Percentiles rank a stretch among this genome's conserved stretches.
Evolutionary conservation across 345 rosid species (phyloP).

Genomic region (Eucalyptus rudis): DNA sequence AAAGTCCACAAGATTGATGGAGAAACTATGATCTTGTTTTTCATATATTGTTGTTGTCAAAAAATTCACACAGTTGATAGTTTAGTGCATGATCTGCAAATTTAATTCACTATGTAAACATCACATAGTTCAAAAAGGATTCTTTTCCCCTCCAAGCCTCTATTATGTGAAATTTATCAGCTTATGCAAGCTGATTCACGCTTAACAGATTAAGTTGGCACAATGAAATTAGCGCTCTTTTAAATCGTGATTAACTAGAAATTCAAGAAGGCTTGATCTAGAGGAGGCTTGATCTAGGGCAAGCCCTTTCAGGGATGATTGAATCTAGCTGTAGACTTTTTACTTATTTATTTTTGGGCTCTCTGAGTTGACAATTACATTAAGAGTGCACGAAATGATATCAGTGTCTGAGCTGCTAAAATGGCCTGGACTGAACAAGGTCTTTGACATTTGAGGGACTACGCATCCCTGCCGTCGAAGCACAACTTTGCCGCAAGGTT

Average conservation of each 20-base stretch:
- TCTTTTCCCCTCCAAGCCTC: background rate
- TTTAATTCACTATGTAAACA: background rate
- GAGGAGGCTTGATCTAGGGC: background rate
- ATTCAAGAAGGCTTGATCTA: background rate
- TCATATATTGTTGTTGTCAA: accelerated
- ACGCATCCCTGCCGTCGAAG: background rate
- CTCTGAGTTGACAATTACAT: background rate
- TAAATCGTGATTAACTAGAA: background rate
- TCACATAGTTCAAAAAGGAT: background rate
- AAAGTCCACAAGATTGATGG: background rate
- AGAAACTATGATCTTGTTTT: background rate
- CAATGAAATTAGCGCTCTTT: background rate
- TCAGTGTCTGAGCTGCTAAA: background rate
- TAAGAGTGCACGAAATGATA: background rate
- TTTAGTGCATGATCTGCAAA: background rate
- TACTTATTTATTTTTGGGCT: background rate
- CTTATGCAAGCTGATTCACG: background rate
- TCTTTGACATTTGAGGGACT: background rate
- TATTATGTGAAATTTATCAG: background rate
- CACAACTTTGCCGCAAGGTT: background rate
- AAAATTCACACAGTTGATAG: background rate
- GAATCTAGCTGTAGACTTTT: background rate
- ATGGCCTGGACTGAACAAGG: background rate
- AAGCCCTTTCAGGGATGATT: background rate
- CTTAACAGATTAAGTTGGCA: background rate